These are phyloP conservation scores for Meripilus lineatus DNA, from an alignment of 1,284 basidiomycete species.

Conservation along the genomic window DNA sequence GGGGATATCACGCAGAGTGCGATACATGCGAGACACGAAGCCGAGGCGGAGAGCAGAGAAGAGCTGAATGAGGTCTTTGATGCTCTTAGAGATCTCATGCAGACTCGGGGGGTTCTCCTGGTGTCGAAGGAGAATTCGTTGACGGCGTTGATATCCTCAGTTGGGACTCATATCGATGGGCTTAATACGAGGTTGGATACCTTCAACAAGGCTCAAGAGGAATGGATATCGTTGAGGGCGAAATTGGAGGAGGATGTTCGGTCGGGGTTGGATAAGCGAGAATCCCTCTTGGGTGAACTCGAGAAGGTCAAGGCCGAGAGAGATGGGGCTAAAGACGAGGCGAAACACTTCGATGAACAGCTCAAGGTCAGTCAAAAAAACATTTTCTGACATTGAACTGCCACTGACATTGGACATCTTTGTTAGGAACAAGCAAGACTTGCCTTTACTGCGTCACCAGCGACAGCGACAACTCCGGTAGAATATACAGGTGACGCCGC, in stretches of 20 bases:
- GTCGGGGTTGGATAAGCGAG: constrained; percentile 41
- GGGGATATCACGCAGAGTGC: constrained; percentile 5
- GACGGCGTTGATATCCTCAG: constrained; percentile 43
- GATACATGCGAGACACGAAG: constrained; percentile 31
- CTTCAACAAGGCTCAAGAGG: constrained; percentile 41
- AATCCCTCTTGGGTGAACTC: constrained; percentile 45
- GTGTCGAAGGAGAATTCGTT: constrained; percentile 47
- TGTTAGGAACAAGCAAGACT: constrained; percentile 22
- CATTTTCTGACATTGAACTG: background rate
- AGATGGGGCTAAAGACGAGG: constrained; percentile 47
- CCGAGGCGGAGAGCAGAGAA: constrained; percentile 37
- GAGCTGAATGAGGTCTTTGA: constrained; percentile 48
- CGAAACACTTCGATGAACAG: constrained; percentile 36
- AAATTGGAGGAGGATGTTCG: constrained; percentile 50
- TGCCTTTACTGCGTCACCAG: constrained; percentile 5
- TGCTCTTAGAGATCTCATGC: constrained; percentile 44
- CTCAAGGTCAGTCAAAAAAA: constrained; percentile 35
- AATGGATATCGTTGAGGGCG: constrained; percentile 39
- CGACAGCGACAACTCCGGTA: constrained; percentile 28
- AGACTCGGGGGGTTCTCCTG: constrained; percentile 48
- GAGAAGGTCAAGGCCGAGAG: constrained; percentile 51
- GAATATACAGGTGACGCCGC: constrained; percentile 49
- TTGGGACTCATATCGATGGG: constrained; percentile 51
- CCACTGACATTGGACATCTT: background rate
- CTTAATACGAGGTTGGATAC: constrained; percentile 47